These are phyloP conservation scores for Clonostachys solani DNA, from an alignment of 2,329 filamentous ascomycete species.

Conservation along the genomic window DNA sequence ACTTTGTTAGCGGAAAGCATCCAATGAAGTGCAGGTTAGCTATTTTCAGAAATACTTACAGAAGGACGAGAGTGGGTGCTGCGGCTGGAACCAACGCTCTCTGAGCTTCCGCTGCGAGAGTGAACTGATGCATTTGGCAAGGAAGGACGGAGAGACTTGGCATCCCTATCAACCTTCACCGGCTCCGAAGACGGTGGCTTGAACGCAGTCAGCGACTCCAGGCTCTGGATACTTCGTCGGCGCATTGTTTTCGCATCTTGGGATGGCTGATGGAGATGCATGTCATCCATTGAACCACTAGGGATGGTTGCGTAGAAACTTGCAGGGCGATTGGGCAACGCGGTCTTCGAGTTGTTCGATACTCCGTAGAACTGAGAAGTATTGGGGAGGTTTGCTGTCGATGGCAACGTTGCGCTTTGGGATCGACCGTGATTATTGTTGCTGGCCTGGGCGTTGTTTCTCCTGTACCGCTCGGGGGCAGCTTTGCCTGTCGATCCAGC, in stretches of 20 bases:
- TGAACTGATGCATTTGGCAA: constrained; percentile 14
- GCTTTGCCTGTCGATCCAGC: constrained; percentile 32
- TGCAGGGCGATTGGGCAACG: constrained; percentile 42
- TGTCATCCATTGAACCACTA: constrained; percentile 63
- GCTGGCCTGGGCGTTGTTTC: constrained; percentile 44
- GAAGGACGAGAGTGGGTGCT: constrained; percentile 58
- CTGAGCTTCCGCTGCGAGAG: constrained; percentile 54
- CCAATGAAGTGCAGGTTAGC: constrained; percentile 10
- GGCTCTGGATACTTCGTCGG: constrained; percentile 75
- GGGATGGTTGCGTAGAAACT: constrained; percentile 41
- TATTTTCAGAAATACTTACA: constrained; percentile 44
- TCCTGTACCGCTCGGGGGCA: constrained; percentile 73
- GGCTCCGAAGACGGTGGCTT: constrained; percentile 6
- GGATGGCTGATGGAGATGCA: constrained; percentile 53
- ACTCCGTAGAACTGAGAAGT: constrained; percentile 21
- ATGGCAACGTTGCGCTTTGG: constrained; percentile 25
- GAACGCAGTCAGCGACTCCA: constrained; percentile 28
- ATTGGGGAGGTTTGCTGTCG: constrained; percentile 14
- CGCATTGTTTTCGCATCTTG: constrained; percentile 75
- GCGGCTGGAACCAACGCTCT: constrained; percentile 56
- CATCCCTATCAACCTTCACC: constrained; percentile 26
- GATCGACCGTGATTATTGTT: constrained; percentile 26
- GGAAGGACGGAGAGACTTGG: constrained; percentile 32
- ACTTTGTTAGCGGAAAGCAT: constrained; percentile 40
- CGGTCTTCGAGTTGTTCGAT: constrained; percentile 19